phyloP scores from a whole-genome alignment of 163 green algal genomes.

The Scenedesmus sp. region DNA sequence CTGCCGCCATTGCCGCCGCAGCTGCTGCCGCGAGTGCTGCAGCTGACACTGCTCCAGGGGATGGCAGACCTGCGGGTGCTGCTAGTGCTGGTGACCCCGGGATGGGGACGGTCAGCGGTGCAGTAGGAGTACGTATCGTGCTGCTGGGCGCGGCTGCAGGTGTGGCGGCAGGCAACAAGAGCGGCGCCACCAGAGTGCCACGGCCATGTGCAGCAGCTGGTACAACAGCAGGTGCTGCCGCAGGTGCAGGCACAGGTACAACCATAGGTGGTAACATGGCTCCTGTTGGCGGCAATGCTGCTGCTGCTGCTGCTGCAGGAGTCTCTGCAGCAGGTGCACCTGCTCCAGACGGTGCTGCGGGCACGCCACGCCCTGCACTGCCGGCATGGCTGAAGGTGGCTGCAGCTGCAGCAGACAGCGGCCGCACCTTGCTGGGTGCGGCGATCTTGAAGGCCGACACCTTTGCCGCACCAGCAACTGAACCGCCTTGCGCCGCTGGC shows the following conservation, averaged over 20 bases:
- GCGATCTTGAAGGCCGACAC: conserved; percentile 38
- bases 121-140: not conserved
- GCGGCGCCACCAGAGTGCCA: too few species aligned
- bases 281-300: not conserved
- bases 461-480: not conserved
- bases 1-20: not conserved
- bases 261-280: not conserved
- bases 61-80: not conserved
- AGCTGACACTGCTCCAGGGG: not conserved
- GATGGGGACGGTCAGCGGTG: not conserved
- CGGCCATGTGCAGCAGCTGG: too few species aligned
- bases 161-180: too few species aligned
- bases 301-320: not conserved
- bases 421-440: conserved; percentile 6
- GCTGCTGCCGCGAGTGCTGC: not conserved
- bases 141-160: not conserved
- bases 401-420: conserved; percentile 35
- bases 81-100: not conserved
- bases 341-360: too few species aligned
- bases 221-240: not conserved
- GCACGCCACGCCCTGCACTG: not conserved
- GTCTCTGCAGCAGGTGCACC: not conserved
- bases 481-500: not conserved
- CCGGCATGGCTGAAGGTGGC: not conserved
- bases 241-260: not conserved